Evolutionary conservation across 2,329 filamentous ascomycete species (phyloP).

Genomic region (Apiospora arundinis): DNA sequence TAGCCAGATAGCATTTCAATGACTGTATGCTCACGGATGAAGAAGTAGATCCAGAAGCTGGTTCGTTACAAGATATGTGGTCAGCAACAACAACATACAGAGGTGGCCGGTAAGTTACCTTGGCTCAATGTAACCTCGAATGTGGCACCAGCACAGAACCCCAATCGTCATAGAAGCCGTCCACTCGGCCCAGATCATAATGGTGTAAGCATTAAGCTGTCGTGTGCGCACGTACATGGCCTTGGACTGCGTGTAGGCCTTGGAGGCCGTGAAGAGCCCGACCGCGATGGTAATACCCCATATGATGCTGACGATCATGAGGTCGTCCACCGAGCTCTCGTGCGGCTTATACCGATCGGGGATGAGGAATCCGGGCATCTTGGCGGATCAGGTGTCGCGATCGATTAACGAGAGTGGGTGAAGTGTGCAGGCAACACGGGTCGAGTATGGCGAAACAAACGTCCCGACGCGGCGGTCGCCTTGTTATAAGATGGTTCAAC

Average conservation of each 20-base stretch:
- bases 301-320: constrained; percentile 40
- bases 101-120: constrained; percentile 8
- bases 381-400: neutral
- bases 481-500: neutral
- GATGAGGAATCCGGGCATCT: constrained; percentile 9
- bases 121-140: constrained; percentile 9
- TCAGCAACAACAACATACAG: neutral
- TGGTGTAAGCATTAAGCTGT: constrained; percentile 37
- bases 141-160: constrained; percentile 37
- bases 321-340: constrained; percentile 27
- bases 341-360: neutral
- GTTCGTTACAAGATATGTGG: neutral
- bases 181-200: constrained; percentile 45
- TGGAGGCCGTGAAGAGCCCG: constrained; percentile 37
- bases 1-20: rapidly evolving
- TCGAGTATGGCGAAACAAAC: neutral
- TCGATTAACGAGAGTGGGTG: neutral
- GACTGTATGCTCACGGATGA: constrained; percentile 13
- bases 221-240: constrained; percentile 33
- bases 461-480: neutral
- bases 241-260: constrained; percentile 39
- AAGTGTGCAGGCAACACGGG: too few relatives aligned
- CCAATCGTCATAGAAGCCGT: constrained; percentile 36
- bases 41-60: constrained; percentile 25
- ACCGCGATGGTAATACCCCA: constrained; percentile 41